Percentiles rank a stretch among this genome's conserved stretches.
phyloP scores from a whole-genome alignment of 768 basidiomycete genomes.

The Panellus pusillus region DNA sequence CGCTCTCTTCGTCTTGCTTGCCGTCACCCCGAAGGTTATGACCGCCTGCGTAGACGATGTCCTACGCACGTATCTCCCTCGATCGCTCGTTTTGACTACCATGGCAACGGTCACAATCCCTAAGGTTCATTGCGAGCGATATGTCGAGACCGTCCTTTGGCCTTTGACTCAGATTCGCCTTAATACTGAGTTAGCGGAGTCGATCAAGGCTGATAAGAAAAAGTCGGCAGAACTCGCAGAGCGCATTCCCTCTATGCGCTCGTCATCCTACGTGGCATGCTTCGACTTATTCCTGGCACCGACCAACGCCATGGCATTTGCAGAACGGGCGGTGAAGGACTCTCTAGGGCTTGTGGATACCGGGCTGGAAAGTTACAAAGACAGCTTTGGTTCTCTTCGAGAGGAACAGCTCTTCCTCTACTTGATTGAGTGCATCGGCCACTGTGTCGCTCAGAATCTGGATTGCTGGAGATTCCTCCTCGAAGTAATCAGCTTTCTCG shows the following conservation, averaged over 20 bases:
- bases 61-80: constrained; percentile 4
- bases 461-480: constrained; percentile 13
- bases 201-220: constrained; percentile 15
- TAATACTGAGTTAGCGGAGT: constrained; percentile 4
- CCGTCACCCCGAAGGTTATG: constrained; percentile 8
- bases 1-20: constrained; percentile 20
- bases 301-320: constrained; percentile 11
- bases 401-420: constrained; percentile 15
- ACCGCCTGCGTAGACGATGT: constrained; percentile 16
- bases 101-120: constrained; percentile 21
- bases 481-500: constrained; percentile 9
- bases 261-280: constrained; percentile 8
- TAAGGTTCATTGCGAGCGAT: constrained; percentile 13
- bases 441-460: constrained; percentile 14
- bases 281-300: constrained; percentile 13
- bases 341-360: constrained; percentile 2
- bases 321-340: constrained; percentile 13
- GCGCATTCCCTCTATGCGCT: constrained; percentile 10
- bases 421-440: constrained; percentile 14
- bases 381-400: constrained; percentile 3
- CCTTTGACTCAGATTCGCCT: constrained; percentile 14
- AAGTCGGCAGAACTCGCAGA: constrained; percentile 17
- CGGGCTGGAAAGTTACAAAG: constrained; percentile 5
- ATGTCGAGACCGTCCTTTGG: constrained; percentile 19
- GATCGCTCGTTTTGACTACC: constrained; percentile 17